A percentile compares a stretch with the other conserved stretches of the same genome.
phyloP scores from a whole-genome alignment of 805 yeast genomes.

The Metschnikowia vanudenii region DNA sequence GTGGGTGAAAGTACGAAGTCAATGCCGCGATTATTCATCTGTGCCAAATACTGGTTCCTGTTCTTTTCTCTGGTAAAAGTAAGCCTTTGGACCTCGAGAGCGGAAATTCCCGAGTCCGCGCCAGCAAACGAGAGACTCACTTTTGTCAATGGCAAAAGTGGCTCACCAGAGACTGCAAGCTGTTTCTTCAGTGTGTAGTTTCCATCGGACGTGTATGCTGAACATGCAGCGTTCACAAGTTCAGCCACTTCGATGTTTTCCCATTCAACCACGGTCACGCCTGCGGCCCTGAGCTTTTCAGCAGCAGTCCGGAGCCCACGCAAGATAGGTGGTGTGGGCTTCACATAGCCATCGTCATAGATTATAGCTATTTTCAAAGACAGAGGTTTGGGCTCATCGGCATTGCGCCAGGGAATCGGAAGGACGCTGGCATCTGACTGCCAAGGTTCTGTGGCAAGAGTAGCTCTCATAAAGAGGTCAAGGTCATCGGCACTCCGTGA shows the following conservation, averaged over 20 bases:
- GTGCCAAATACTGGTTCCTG: constrained; percentile 14
- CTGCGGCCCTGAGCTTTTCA: constrained; percentile 13
- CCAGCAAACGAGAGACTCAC: constrained; percentile 15
- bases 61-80: constrained; percentile 14
- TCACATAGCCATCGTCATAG: constrained; percentile 21
- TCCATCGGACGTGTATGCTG: constrained; percentile 19
- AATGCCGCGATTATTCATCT: constrained; percentile 13
- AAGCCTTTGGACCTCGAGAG: constrained; percentile 15
- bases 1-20: constrained; percentile 21
- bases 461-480: constrained; percentile 19
- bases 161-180: constrained; percentile 18
- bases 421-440: constrained; percentile 14
- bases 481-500: constrained; percentile 19
- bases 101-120: constrained; percentile 20
- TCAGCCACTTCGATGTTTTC: constrained; percentile 15
- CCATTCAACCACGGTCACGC: constrained; percentile 20
- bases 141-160: constrained; percentile 13
- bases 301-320: constrained; percentile 18
- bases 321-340: constrained; percentile 21
- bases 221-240: too few relatives aligned
- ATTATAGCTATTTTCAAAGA: constrained; percentile 16
- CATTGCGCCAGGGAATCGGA: constrained; percentile 20
- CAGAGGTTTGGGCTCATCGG: constrained; percentile 11
- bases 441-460: constrained; percentile 19
- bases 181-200: constrained; percentile 15